Evolutionary conservation across 1,284 basidiomycete genomes (phyloP).

Genomic region (Marasmius tenuissimus): DNA sequence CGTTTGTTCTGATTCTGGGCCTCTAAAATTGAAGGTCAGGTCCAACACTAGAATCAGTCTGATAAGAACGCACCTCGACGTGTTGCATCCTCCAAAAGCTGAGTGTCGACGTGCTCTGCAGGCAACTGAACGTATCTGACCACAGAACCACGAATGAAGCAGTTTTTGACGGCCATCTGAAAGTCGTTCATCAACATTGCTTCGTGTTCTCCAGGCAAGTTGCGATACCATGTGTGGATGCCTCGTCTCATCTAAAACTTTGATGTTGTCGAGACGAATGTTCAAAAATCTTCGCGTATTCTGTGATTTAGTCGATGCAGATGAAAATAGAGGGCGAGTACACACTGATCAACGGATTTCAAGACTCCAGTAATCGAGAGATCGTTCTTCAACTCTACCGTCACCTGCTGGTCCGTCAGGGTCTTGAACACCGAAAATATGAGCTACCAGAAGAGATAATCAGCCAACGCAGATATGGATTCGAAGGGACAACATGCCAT

Average conservation of each 20-base stretch:
- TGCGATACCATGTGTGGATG: slow-evolving; percentile 94
- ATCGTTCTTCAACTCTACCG: slow-evolving; percentile 99
- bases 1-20: slow-evolving; percentile 56
- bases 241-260: slow-evolving; percentile 87
- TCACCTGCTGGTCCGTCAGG: slow-evolving; percentile 94
- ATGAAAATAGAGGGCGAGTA: slow-evolving; percentile 16
- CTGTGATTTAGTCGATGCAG: background rate
- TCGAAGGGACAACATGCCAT: slow-evolving; percentile 14
- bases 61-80: slow-evolving; percentile 71
- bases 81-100: slow-evolving; percentile 95
- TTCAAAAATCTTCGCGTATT: slow-evolving; percentile 80
- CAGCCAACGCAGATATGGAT: background rate
- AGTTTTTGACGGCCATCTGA: slow-evolving; percentile 98
- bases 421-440: slow-evolving; percentile 99
- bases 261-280: slow-evolving; percentile 94
- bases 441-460: slow-evolving; percentile 51
- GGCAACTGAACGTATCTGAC: slow-evolving; percentile 97
- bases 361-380: slow-evolving; percentile 95
- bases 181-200: slow-evolving; percentile 7
- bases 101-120: slow-evolving; percentile 92
- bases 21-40: slow-evolving; percentile 34
- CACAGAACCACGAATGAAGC: slow-evolving; percentile 98
- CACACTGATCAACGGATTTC: slow-evolving; percentile 97
- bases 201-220: background rate
- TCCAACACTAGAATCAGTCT: slow-evolving; percentile 5